Base-by-base conservation (phyloP, 139 green algal genomes). In the Closterium sp. region DNA sequence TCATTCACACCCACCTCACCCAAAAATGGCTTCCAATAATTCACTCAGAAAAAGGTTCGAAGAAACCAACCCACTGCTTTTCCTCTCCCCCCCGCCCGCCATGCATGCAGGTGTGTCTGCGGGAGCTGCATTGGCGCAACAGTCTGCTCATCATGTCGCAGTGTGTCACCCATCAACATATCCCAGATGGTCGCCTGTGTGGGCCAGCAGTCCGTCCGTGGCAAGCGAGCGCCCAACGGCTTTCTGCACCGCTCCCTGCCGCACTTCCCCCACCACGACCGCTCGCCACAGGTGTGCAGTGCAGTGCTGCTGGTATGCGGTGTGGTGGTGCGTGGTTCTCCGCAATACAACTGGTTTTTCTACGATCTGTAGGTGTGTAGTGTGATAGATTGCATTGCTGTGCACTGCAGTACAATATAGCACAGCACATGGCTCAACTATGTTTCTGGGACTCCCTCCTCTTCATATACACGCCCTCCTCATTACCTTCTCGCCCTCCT, bases 111-210 rank as follows among this genome's bases (percentile, higher is more conserved):
- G 96, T 97, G 92, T 99, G 98, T 95, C 97, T 99, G 96, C 92
- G 96, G 32, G 97, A 96, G n/a, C 96, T 99, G 86, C 94, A 97
- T 85, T 92, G 90, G 87, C 95, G 97, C 95, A 99, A 99, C 96
- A 95, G 92, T 17, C 97, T 97, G 1, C 96, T 99, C 42, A 98
- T 99, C 95, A 99, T 99, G 98, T 97, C 95, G 87, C 97, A 98
- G 95, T 99, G 97, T 92, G 31, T 98, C 96, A 0, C 96, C 98
- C 87, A 99, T 99, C 96, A 99, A 99, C 96, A 99, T 99, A 90
- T 97, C 97, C 30, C 98, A 99, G 96, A 99, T 99, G 98, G 97
- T 99, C 38, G 98, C 98, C 1, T 99, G 97, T 92, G 98, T 99
- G 89, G 98, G 98, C 0, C 98, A 99, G 96, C 98, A 99, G 96